Evolutionary conservation across 2,329 filamentous ascomycete species (phyloP).

Genomic region (Colletotrichum ledebouriae): DNA sequence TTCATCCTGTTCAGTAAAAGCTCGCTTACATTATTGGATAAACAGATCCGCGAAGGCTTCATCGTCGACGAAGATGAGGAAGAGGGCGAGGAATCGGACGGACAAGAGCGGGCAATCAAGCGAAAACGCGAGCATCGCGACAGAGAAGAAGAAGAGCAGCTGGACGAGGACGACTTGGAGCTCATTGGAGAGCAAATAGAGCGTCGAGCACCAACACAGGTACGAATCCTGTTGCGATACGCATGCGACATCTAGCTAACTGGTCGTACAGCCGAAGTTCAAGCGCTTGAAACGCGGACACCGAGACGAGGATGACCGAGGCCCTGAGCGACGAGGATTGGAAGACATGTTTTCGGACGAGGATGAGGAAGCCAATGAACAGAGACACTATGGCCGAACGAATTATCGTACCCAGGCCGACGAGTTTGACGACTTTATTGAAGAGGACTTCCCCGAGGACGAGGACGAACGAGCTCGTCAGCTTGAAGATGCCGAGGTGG

Average conservation of each 20-base stretch:
- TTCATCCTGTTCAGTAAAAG: constrained; percentile 39
- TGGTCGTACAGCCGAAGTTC: constrained; percentile 79
- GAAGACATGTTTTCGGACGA: constrained; percentile 97
- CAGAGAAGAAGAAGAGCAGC: constrained; percentile 85
- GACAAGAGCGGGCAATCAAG: constrained; percentile 70
- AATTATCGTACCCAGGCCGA: constrained; percentile 74
- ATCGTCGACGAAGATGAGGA: constrained; percentile 94
- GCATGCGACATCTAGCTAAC: constrained; percentile 42
- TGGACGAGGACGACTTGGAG: constrained; percentile 97
- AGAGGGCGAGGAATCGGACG: constrained; percentile 71
- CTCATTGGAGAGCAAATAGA: constrained; percentile 88
- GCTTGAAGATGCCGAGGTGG: constrained; percentile 89
- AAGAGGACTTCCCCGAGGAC: constrained; percentile 92
- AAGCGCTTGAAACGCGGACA: constrained; percentile 96
- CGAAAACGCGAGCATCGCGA: constrained; percentile 83
- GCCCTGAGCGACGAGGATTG: constrained; percentile 77
- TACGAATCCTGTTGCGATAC: constrained; percentile 56
- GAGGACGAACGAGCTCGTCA: constrained; percentile 82
- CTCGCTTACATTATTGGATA: constrained; percentile 4
- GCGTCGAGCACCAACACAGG: constrained; percentile 77
- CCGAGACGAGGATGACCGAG: constrained; percentile 77
- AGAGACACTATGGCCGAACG: constrained; percentile 64
- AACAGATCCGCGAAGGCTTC: constrained; percentile 90
- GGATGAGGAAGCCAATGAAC: constrained; percentile 79
- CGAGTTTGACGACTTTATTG: constrained; percentile 96